Percentiles rank a stretch among this genome's conserved stretches.
Evolutionary conservation across 768 basidiomycete species (phyloP).

Genomic region (Antrodiella citrinella): DNA sequence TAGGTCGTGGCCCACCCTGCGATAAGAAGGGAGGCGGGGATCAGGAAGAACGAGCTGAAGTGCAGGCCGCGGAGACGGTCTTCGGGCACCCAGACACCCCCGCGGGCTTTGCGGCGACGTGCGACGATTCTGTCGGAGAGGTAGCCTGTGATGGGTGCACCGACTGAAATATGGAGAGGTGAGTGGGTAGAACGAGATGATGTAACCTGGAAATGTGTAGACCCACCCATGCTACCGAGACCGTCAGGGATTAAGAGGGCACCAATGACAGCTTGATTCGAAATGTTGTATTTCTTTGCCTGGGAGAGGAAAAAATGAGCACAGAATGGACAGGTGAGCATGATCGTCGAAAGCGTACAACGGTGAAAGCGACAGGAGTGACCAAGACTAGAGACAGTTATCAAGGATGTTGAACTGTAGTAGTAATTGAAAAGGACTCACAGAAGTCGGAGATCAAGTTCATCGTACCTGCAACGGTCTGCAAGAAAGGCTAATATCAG

Average conservation of each 20-base stretch:
- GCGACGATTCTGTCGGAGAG: slow-evolving; percentile 49
- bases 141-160: slow-evolving; percentile 49
- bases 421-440: slow-evolving; percentile 29
- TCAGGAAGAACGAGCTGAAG: slow-evolving; percentile 36
- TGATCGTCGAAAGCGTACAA: slow-evolving; percentile 52
- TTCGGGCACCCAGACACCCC: slow-evolving; percentile 59
- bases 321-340: background rate
- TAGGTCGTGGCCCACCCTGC: slow-evolving; percentile 44
- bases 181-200: background rate
- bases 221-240: slow-evolving; percentile 49
- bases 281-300: slow-evolving; percentile 52
- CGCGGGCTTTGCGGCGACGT: slow-evolving; percentile 37
- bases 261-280: slow-evolving; percentile 49
- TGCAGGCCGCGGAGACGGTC: slow-evolving; percentile 54
- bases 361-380: slow-evolving; percentile 56
- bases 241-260: slow-evolving; percentile 55
- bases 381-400: slow-evolving; percentile 29
- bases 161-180: slow-evolving; percentile 31
- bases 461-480: slow-evolving; percentile 34
- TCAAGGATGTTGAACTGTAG: background rate
- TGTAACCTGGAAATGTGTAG: background rate
- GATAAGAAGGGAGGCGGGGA: slow-evolving; percentile 42
- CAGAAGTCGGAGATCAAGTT: slow-evolving; percentile 22
- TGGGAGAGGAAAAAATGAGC: slow-evolving; percentile 22
- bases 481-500: slow-evolving; percentile 16